Conservation (phyloP, 495 filamentous ascomycete species). For the Penicillium flavigenum region DNA sequence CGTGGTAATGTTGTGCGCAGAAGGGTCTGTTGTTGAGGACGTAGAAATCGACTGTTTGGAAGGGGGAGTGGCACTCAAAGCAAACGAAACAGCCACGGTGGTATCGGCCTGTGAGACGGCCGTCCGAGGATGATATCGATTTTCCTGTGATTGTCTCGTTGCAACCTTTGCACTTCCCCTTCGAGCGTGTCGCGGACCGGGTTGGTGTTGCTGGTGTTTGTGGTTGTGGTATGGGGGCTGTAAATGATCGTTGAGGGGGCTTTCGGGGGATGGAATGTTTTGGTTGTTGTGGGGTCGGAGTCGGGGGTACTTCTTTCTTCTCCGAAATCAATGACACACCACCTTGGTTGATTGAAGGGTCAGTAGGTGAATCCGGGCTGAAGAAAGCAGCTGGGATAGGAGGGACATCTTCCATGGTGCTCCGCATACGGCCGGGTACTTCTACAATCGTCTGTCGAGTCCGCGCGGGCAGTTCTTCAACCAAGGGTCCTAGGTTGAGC, state of each 20-base stretch:
- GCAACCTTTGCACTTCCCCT: constrained; percentile 84
- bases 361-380: constrained; percentile 58
- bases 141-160: constrained; percentile 77
- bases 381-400: constrained; percentile 35
- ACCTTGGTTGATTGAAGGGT: constrained; percentile 52
- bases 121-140: constrained; percentile 90
- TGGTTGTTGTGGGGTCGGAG: constrained; percentile 12
- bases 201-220: constrained; percentile 27
- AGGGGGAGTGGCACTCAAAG: constrained; percentile 75
- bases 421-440: constrained; percentile 21
- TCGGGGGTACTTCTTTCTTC: constrained; percentile 12
- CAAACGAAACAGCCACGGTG: constrained; percentile 95
- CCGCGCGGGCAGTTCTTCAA: constrained; percentile 35
- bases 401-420: constrained; percentile 34
- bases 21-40: constrained; percentile 83
- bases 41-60: constrained; percentile 89
- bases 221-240: constrained; percentile 29
- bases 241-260: constrained; percentile 28
- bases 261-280: constrained; percentile 24
- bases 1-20: constrained; percentile 91
- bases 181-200: constrained; percentile 41
- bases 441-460: constrained; percentile 24
- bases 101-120: constrained; percentile 88
- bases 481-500: constrained; percentile 35
- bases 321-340: constrained; percentile 43